Conservation (phyloP, 75 land plant genomes). For the Larix kaempferi region DNA sequence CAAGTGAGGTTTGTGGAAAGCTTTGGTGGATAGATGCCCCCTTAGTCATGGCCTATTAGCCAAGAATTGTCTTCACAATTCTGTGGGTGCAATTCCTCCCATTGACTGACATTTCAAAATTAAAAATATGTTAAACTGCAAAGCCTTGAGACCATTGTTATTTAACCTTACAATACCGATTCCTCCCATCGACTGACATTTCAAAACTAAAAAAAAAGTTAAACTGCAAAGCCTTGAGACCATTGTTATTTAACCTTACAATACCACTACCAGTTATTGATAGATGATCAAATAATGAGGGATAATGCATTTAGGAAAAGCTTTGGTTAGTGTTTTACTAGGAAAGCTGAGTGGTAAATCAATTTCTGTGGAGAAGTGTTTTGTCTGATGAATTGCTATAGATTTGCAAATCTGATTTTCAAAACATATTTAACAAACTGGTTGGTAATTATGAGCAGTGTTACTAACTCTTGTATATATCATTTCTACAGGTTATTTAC, state of each 20-base stretch:
- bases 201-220: too few relatives aligned
- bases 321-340: neutral
- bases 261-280: neutral
- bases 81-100: too few relatives aligned
- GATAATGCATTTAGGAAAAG: constrained; percentile 11
- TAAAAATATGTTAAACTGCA: neutral
- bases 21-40: too few relatives aligned
- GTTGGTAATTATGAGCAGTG: too few relatives aligned
- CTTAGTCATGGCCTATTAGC: too few relatives aligned
- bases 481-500: constrained; percentile 45
- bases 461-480: neutral
- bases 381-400: neutral
- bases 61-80: too few relatives aligned
- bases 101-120: too few relatives aligned
- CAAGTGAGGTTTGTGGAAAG: too few relatives aligned
- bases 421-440: neutral
- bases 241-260: neutral
- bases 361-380: neutral
- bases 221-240: neutral
- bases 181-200: too few relatives aligned
- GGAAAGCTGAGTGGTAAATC: neutral
- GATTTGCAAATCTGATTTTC: constrained; percentile 1
- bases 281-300: neutral
- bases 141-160: neutral
- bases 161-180: too few relatives aligned